Percentiles rank a stretch among this genome's conserved stretches.
Conservation (phyloP, 805 yeast species). For the Spathaspora hagerdaliae region DNA sequence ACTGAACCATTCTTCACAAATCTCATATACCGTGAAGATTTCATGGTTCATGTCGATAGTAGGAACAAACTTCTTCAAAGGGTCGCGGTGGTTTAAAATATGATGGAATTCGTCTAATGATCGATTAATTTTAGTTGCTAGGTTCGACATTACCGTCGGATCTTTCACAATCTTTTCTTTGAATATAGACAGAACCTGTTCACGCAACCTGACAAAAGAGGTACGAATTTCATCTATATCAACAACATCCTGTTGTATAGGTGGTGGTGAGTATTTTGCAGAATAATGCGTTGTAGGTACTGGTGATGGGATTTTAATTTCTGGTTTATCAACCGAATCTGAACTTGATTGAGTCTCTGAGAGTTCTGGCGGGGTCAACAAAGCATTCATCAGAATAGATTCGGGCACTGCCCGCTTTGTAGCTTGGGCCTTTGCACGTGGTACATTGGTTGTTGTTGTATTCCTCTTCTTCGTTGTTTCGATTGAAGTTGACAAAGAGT, state of each 20-base stretch:
- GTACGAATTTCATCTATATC: slow-evolving; percentile 1
- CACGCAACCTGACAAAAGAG: slow-evolving; percentile 2
- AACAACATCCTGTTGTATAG: neutral
- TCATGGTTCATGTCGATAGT: slow-evolving; percentile 10
- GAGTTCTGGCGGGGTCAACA: neutral
- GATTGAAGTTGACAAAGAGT: neutral
- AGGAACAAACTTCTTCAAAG: slow-evolving; percentile 2
- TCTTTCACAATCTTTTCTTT: slow-evolving; percentile 1
- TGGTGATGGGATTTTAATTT: neutral
- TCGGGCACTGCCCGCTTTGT: neutral
- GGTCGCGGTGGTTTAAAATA: neutral
- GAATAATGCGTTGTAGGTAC: neutral
- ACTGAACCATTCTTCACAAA: slow-evolving; percentile 11
- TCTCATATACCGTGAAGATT: slow-evolving; percentile 9
- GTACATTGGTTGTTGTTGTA: neutral
- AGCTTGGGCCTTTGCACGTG: neutral
- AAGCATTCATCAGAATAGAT: neutral
- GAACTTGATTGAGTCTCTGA: neutral
- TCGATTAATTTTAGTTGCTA: slow-evolving; percentile 2
- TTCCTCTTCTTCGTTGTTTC: neutral
- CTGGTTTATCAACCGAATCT: neutral
- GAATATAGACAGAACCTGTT: neutral
- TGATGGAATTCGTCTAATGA: slow-evolving; percentile 3
- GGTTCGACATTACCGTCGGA: neutral
- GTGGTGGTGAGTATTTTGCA: neutral